Percentiles rank a stretch among this genome's conserved stretches.
Evolutionary conservation across 352 stramenopile species (phyloP).

Genomic region (Globisporangium uncinulatum): DNA sequence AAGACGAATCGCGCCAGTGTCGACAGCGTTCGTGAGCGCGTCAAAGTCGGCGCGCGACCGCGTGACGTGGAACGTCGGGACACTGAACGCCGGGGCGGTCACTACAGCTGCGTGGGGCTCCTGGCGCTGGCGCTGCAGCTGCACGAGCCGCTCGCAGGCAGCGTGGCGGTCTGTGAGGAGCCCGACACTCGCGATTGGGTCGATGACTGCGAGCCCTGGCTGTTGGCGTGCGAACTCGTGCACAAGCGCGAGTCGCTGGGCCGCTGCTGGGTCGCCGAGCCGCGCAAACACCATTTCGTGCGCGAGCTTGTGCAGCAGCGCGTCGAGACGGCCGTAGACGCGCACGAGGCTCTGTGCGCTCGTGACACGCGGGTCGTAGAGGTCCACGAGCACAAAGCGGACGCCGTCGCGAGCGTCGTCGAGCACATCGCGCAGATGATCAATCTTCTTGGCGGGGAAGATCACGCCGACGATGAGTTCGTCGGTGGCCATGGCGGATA

Average conservation of each 20-base stretch:
- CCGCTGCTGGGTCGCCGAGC: conserved; percentile 40
- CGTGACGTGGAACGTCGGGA: conserved; percentile 50
- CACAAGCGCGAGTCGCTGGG: conserved; percentile 45
- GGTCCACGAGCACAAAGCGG: conserved; percentile 71
- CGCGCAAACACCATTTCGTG: conserved; percentile 79
- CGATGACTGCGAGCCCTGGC: conserved; percentile 49
- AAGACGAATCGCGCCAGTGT: conserved; percentile 32
- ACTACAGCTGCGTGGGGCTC: conserved; percentile 5
- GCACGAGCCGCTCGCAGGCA: conserved; percentile 47
- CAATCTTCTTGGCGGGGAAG: conserved; percentile 82
- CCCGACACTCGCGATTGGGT: conserved; percentile 60
- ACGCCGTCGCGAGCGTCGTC: conserved; percentile 33
- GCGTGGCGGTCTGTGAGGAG: conserved; percentile 64
- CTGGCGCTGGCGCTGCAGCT: conserved; percentile 3
- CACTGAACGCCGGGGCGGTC: conserved; percentile 24
- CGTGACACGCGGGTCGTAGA: conserved; percentile 32
- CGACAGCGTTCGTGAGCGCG: conserved; percentile 28
- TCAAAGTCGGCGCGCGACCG: conserved; percentile 31
- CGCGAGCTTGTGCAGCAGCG: conserved; percentile 73
- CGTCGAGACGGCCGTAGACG: conserved; percentile 47
- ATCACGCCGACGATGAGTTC: conserved; percentile 64
- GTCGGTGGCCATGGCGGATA: conserved; percentile 12
- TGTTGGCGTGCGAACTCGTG: conserved; percentile 34
- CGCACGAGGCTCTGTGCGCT: conserved; percentile 27
- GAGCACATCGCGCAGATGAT: conserved; percentile 63